These are phyloP conservation scores for Kappamyces sp. DNA, from an alignment of 192 early-diverging fungal species.

Conservation along the genomic window DNA sequence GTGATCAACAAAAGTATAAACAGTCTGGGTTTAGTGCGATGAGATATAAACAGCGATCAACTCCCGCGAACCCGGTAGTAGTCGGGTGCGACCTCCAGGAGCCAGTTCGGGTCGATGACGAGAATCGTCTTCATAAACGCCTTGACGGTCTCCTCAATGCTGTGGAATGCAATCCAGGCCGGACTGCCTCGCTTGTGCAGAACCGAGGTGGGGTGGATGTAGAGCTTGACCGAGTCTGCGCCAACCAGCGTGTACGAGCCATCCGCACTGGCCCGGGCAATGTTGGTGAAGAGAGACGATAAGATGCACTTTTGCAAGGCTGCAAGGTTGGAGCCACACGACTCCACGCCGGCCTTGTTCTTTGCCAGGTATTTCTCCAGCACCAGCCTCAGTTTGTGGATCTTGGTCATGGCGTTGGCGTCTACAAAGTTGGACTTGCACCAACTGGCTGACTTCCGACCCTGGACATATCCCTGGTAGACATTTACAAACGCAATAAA, in stretches of 20 bases:
- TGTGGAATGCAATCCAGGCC: conserved; percentile 42
- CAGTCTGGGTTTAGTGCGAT: too few relatives aligned
- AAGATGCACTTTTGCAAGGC: too few relatives aligned
- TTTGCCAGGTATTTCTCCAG: too few relatives aligned
- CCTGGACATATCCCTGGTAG: conserved; percentile 14
- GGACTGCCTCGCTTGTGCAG: conserved; percentile 36
- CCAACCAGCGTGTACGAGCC: background rate
- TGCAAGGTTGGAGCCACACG: too few relatives aligned
- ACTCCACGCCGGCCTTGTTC: too few relatives aligned
- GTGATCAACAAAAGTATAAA: too few relatives aligned
- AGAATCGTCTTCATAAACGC: conserved; percentile 39
- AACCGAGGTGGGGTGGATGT: conserved; percentile 16
- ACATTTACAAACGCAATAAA: conserved; percentile 49
- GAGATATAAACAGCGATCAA: too few relatives aligned
- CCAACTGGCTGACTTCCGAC: conserved; percentile 33
- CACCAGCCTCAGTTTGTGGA: too few relatives aligned
- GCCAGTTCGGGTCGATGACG: conserved; percentile 46
- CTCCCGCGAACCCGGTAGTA: conserved; percentile 20
- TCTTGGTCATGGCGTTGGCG: conserved; percentile 47
- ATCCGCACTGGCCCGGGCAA: too few relatives aligned
- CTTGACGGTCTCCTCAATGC: conserved; percentile 46
- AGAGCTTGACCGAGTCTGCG: conserved; percentile 21
- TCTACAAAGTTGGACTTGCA: conserved; percentile 52
- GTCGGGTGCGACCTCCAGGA: conserved; percentile 44
- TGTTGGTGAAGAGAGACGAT: too few relatives aligned